Conservation (phyloP, 169 alveolate genomes). For the Babesia ovis region DNA sequence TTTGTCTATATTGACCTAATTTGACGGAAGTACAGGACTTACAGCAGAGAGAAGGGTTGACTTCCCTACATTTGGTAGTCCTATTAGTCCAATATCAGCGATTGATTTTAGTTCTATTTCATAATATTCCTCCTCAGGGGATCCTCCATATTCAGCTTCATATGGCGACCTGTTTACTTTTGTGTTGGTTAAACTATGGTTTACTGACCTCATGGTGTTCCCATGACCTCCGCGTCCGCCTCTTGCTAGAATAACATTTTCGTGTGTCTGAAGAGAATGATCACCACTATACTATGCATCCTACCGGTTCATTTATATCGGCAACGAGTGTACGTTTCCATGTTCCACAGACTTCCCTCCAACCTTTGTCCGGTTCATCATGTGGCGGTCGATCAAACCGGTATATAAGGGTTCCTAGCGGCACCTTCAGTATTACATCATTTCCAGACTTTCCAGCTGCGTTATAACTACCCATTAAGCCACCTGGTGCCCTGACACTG, state of each 20-base stretch:
- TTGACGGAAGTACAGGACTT: neutral
- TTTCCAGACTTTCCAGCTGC: slow-evolving; percentile 54
- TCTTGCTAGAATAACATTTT: slow-evolving; percentile 31
- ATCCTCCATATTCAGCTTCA: slow-evolving; percentile 51
- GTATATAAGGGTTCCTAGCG: slow-evolving; percentile 59
- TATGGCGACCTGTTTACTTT: slow-evolving; percentile 34
- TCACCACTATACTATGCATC: neutral
- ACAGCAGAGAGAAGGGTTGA: slow-evolving; percentile 63
- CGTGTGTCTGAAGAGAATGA: slow-evolving; percentile 22
- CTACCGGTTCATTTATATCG: slow-evolving; percentile 46
- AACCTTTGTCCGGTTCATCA: slow-evolving; percentile 1
- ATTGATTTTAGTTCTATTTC: slow-evolving; percentile 61
- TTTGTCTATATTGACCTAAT: neutral
- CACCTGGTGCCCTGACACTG: slow-evolving; percentile 33
- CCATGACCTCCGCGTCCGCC: slow-evolving; percentile 68
- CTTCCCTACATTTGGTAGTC: slow-evolving; percentile 66
- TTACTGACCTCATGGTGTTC: slow-evolving; percentile 51
- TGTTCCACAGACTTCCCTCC: slow-evolving; percentile 38
- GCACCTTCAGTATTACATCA: slow-evolving; percentile 48
- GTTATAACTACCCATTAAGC: slow-evolving; percentile 30
- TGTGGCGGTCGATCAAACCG: slow-evolving; percentile 15
- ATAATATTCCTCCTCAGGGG: slow-evolving; percentile 50
- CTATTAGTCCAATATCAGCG: slow-evolving; percentile 62
- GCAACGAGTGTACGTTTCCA: slow-evolving; percentile 48
- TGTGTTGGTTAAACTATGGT: neutral